Base-by-base conservation (phyloP, 306 rosid species). In the Cucumis cinereus region DNA sequence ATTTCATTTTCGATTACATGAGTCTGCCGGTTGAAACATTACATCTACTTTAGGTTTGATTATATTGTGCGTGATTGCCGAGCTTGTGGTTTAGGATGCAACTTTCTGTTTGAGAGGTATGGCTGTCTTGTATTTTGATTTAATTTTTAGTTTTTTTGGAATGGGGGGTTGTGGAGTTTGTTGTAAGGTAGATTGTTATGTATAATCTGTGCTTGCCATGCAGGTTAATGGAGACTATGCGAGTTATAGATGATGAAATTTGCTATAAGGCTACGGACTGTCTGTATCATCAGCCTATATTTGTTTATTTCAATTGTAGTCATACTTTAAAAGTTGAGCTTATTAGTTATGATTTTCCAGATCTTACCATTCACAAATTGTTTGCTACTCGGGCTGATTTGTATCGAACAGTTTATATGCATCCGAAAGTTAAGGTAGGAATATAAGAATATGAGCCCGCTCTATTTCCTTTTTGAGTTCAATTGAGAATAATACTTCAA, bases 331-430 rank as follows among this genome's bases (percentile, higher is more conserved):
- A 24, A 67, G 62, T 78, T 40, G 50, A 78, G 59, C 78, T 82
- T 67, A 82, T 75, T 78, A 49, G 75, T 84, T 74, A 75, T 58
- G 49, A 77, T 59, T 81, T 76, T 84, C 66, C 80, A 94, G 98
- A 89, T 82, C 97, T 90, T 62, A 88, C 91, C n/a, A 54, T 91
- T 81, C 96, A 91, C 88, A 94, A 94, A 82, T 82, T 94, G 82
- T 91, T 94, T 77, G 77, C 90, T 78, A 94, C 94, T 78, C 97
- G 96, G 17, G 98, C 98, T 77, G 97, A 91, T 90, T 84, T 94
- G 79, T 83, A 88, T 80, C 93, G 97, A 82, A 94, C 96, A 30
- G 97, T 90, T 73, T 94, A 94, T 85, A 85, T 79, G 10, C 98
- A 94, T 82, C 85, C 98, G 36, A 94, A 94, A 94, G 98, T 94